Conservation (phyloP, 768 basidiomycete species). For the Rhodosporidiobolus odoratus region DNA sequence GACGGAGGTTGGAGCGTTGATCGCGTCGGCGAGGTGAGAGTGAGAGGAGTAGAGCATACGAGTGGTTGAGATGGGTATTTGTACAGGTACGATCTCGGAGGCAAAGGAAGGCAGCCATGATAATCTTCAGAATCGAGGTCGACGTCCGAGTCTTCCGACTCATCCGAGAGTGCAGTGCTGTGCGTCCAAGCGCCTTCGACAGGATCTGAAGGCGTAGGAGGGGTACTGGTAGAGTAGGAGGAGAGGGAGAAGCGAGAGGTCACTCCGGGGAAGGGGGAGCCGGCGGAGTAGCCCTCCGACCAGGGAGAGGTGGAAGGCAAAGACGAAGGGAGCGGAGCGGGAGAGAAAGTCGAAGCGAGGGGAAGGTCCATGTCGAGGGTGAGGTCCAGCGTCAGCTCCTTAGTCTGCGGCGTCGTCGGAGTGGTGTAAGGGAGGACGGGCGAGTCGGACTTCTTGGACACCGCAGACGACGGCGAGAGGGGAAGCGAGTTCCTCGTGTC, state of each 20-base stretch:
- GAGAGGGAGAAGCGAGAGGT: background rate
- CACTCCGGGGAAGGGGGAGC: too few species aligned
- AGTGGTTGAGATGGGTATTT: constrained; percentile 5
- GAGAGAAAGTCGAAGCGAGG: background rate
- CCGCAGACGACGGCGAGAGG: background rate
- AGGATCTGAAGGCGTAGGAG: background rate
- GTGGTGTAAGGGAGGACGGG: too few species aligned
- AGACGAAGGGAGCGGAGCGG: background rate
- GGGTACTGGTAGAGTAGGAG: background rate
- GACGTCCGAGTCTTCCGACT: too few species aligned
- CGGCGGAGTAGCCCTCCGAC: background rate
- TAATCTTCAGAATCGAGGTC: background rate
- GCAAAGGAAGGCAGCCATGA: background rate
- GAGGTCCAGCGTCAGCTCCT: background rate
- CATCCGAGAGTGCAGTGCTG: background rate
- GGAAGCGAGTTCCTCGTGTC: background rate
- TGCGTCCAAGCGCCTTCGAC: background rate
- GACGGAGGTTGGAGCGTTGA: background rate
- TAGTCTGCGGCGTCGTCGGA: background rate
- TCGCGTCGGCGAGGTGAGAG: background rate
- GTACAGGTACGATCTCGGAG: background rate
- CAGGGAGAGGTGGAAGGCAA: background rate
- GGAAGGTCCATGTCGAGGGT: background rate
- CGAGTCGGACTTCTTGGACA: too few species aligned
- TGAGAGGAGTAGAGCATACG: background rate